Base-by-base conservation (phyloP, 2,329 filamentous ascomycete genomes). In the Penicillium crustosum region DNA sequence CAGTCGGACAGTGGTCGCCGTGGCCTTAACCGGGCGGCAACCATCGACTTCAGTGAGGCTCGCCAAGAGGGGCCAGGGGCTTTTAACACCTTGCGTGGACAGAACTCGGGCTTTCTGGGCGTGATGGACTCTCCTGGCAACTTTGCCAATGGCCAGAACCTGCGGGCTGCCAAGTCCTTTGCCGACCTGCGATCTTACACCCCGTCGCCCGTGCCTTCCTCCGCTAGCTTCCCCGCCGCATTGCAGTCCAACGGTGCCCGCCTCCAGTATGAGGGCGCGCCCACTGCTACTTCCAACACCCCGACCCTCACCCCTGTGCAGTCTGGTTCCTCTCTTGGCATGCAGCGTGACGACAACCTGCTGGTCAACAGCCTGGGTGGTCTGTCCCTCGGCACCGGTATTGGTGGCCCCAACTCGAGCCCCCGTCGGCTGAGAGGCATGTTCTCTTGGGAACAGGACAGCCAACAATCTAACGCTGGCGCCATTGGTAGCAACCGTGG, bases 121-220 rank as follows among this genome's bases (percentile, higher is more conserved):
- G 86, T 94, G 57, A 87, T 93, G n/a, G 91, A 91, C 64, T 93
- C 91, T 42, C 70, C 90, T 85, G 77, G 78, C 63, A 83, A 83
- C 49, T 81, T 87, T 58, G 87, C 87, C 33, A 85, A 89, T 48
- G 89, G 82, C 56, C 85, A 91, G 71, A 93, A 93, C 69, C 85
- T 99, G 36, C 89, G 94, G 43, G 91, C 91, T 29, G 94, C 93
- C 61, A 97, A 97, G 81, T 97, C 93, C 50, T 97, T 97, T 73
- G 94, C 93, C 36, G 94, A 99, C 72, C 80, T 99, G 62, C 89
- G 93, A 63, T 96, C 93, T 1, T 96, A 95, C 77, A 97, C 93
- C 17, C 93, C 93, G 12, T 97, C 93, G 66, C 93, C 94, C 6
- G 93, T 90, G 3, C 88, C 89, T 8, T 96, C 94, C 13, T 91